These are phyloP conservation scores for Didymella keratinophila DNA, from an alignment of 2,329 filamentous ascomycete genomes.

Conservation along the genomic window DNA sequence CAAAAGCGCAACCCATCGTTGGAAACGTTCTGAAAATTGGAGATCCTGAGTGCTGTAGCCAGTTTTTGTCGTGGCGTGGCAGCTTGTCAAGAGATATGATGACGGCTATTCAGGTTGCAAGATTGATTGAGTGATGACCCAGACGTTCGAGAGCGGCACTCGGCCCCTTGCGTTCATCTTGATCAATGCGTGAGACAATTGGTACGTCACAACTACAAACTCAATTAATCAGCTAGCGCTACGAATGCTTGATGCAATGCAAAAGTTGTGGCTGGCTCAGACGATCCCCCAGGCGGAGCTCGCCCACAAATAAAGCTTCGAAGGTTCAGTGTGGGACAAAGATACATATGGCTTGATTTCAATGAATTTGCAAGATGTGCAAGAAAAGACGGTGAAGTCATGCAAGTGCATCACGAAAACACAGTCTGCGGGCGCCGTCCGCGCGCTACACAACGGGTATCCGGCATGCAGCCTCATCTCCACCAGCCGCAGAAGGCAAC, in stretches of 20 bases:
- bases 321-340: no score
- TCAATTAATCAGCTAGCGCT: neutral
- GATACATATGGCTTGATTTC: no score
- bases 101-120: neutral
- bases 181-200: slow-evolving; percentile 1
- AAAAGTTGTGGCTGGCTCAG: neutral
- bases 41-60: no score
- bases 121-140: neutral
- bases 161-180: neutral
- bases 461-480: slow-evolving; percentile 2
- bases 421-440: neutral
- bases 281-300: neutral
- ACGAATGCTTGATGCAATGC: slow-evolving; percentile 1
- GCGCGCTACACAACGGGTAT: slow-evolving; percentile 16
- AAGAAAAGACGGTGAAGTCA: slow-evolving; percentile 4
- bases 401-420: neutral
- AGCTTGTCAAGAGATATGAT: neutral
- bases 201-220: slow-evolving; percentile 2
- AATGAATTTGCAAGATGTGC: neutral
- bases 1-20: no score
- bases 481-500: slow-evolving; percentile 8
- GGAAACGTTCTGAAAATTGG: no score
- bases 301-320: neutral
- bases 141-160: neutral
- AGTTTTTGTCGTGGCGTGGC: no score